Base-by-base conservation (phyloP, 257 asterid species). In the Salvia miltiorrhiza region DNA sequence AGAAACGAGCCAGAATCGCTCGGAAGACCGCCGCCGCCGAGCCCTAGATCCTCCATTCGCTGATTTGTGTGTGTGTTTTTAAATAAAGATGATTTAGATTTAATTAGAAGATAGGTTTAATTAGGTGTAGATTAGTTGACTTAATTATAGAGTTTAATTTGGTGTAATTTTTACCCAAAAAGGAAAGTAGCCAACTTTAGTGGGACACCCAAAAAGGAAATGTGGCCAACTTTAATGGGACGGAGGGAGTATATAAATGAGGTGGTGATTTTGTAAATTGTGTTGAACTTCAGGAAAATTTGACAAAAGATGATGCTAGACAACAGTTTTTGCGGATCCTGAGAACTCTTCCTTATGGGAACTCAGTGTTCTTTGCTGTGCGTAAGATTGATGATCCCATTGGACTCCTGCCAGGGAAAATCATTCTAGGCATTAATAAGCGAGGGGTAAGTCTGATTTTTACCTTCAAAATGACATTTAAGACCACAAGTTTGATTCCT, bases 341-440 rank as follows among this genome's bases (percentile, higher is more conserved):
- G 81, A 85, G 93, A 74, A 91, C 95, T 11, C 96, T 94, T 73
- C 98, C 99, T 32, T 94, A 91, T 81, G 99, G 99, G 72, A 89
- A 91, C 83, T 94, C 99, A n/a, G 97, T 94, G 70, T 94, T 94
- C 79, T 94, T 94, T 81, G 85, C 92, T 52, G 99, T 94, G 56
- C 98, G 98, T 45, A 94, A 94, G 84, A 94, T 91, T 81, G 98
- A 94, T 77, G 99, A 94, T 81, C 99, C 99, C 49, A 89, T 94
- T 74, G 99, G 99, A 70, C 97, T 94, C 20, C 78, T 94, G 73
- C 99, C 99, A 0, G 99, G 98, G 66, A 94, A 85, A 79, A 85
- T 94, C 32, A 67, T 94, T 57, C 76, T 94, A 66, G 99, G 97
- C 80, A 94, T 94, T 59, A 94, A 94, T 78, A 94, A 94, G 79